phyloP scores from a whole-genome alignment of 352 stramenopile genomes.

The Phytopythium mirpurense region DNA sequence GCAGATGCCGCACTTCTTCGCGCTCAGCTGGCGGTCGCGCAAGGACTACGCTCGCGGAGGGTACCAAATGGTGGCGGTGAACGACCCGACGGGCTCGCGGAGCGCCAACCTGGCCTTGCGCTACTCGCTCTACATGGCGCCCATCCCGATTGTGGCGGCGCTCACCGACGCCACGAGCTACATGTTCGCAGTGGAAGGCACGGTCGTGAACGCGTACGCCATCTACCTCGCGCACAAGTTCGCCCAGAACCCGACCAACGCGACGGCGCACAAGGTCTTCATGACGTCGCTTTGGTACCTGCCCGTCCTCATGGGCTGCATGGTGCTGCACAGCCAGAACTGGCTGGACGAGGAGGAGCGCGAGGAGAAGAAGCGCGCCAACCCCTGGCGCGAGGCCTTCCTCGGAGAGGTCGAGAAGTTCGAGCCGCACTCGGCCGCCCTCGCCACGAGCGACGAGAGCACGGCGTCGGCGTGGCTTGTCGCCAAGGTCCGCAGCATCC shows the following conservation, averaged over 20 bases:
- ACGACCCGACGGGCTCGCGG: constrained; percentile 88
- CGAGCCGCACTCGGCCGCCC: constrained; percentile 28
- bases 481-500: constrained; percentile 52
- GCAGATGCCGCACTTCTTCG: constrained; percentile 99
- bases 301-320: constrained; percentile 95
- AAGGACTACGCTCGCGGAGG: constrained; percentile 89
- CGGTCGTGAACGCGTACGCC: constrained; percentile 94
- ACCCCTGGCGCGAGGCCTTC: constrained; percentile 62
- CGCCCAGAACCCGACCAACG: constrained; percentile 90
- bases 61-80: constrained; percentile 95
- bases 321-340: constrained; percentile 96
- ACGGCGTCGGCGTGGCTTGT: constrained; percentile 60
- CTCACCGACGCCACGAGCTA: constrained; percentile 93
- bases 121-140: constrained; percentile 94
- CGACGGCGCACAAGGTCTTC: constrained; percentile 96
- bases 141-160: constrained; percentile 92
- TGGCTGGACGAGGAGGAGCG: constrained; percentile 77
- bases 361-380: constrained; percentile 43
- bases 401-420: constrained; percentile 67
- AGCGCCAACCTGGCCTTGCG: constrained; percentile 91
- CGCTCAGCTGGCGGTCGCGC: constrained; percentile 95
- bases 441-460: constrained; percentile 36
- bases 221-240: constrained; percentile 96
- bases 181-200: constrained; percentile 98
- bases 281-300: constrained; percentile 97